Percentiles rank a stretch among this genome's conserved stretches.
Conservation (phyloP, 768 basidiomycete genomes). For the Udeniomyces megalosporus region DNA sequence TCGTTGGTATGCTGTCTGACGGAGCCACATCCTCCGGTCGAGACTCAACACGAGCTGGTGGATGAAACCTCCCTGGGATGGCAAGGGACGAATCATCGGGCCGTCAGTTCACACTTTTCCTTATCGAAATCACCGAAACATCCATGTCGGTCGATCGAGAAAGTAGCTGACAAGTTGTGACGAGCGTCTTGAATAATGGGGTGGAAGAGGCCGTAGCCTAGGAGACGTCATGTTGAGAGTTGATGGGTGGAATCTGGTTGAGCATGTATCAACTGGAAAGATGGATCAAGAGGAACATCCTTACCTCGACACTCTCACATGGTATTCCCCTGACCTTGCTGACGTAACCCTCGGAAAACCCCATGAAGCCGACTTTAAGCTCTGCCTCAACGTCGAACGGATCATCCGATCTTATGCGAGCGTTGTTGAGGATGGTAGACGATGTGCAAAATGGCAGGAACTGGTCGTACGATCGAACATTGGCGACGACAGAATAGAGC, state of each 20-base stretch:
- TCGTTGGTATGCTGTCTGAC: conserved; percentile 32
- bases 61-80: conserved; percentile 27
- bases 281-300: no score
- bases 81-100: conserved; percentile 32
- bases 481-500: conserved; percentile 70
- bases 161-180: conserved; percentile 40
- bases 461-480: conserved; percentile 65
- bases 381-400: conserved; percentile 57
- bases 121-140: no score
- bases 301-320: conserved; percentile 59
- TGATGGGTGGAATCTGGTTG: no score
- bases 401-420: conserved; percentile 20
- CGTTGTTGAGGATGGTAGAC: conserved; percentile 29
- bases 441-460: conserved; percentile 81
- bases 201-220: conserved; percentile 60
- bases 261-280: no score
- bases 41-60: neutral
- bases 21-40: neutral
- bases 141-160: neutral
- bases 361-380: conserved; percentile 71
- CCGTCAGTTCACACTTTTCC: no score
- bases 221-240: neutral
- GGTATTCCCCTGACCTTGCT: conserved; percentile 70
- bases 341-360: conserved; percentile 71
- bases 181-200: conserved; percentile 54